Conservation (phyloP, 257 asterid genomes). For the Solanum sparsipilum region DNA sequence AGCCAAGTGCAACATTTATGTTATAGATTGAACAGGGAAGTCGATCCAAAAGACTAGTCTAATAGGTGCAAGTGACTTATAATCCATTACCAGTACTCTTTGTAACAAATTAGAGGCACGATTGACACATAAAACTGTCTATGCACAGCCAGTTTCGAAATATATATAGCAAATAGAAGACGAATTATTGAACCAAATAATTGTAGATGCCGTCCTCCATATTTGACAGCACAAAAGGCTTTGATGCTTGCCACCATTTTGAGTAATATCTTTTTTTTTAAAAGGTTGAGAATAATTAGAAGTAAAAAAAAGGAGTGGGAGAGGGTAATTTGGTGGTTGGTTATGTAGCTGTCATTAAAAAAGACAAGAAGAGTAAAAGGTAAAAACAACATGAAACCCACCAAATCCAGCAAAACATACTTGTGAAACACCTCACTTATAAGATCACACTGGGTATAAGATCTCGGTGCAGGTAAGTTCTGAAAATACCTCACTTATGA, state of each 20-base stretch:
- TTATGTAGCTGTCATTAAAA: background rate
- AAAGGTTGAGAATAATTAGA: background rate
- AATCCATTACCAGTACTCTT: background rate
- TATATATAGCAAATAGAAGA: background rate
- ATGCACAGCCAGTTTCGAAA: background rate
- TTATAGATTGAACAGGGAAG: background rate
- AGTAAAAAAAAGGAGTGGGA: background rate
- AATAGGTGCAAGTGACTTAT: background rate
- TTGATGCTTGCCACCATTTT: background rate
- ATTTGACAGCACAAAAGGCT: background rate
- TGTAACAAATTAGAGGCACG: background rate
- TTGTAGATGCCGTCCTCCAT: background rate
- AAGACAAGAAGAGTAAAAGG: background rate
- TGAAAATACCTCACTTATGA: background rate
- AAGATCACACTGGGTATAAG: background rate
- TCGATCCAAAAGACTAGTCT: background rate
- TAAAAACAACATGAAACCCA: background rate
- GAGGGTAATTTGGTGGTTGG: background rate
- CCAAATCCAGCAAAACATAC: background rate
- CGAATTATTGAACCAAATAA: background rate
- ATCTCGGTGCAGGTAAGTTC: background rate
- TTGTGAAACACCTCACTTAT: background rate
- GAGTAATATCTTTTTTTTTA: background rate
- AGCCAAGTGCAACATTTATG: background rate
- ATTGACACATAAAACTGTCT: background rate